Evolutionary conservation across 2,329 filamentous ascomycete species (phyloP).

Genomic region (Chaetomiaceae sp.): DNA sequence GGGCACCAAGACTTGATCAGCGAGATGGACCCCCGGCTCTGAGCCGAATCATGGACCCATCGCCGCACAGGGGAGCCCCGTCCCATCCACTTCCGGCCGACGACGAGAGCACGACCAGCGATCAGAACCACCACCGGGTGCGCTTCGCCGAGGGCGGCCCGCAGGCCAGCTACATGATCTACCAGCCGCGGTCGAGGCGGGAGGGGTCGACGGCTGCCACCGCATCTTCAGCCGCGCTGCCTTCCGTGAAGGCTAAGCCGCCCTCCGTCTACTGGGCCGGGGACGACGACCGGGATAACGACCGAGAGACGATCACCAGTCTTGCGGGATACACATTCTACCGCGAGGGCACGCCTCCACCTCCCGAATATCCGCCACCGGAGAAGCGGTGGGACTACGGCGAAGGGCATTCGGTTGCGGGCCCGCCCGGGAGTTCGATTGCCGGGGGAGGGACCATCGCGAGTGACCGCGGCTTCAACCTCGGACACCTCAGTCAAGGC

Average conservation of each 20-base stretch:
- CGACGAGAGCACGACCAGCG: not conserved
- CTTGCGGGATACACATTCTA: conserved; percentile 37
- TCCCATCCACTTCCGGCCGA: conserved; percentile 3
- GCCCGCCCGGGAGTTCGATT: no score
- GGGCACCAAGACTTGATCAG: not conserved
- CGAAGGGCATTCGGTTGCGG: no score
- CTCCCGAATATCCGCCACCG: conserved; percentile 20
- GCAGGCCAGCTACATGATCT: conserved; percentile 3
- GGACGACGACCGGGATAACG: conserved; percentile 5
- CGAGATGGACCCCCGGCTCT: conserved; percentile 22
- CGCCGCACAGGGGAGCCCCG: conserved; percentile 19
- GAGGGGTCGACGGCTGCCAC: not conserved
- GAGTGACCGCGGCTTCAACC: conserved; percentile 7
- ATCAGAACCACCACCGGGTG: conserved; percentile 12
- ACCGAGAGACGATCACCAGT: conserved; percentile 21
- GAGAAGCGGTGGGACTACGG: conserved; percentile 24
- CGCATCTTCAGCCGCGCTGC: conserved; percentile 7
- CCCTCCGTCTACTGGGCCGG: conserved; percentile 30
- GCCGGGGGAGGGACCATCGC: conserved; percentile 10
- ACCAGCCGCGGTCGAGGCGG: not conserved
- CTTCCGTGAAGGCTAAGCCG: conserved; percentile 19
- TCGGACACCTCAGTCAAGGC: not conserved
- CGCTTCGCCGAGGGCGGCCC: conserved; percentile 24
- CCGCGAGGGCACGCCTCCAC: conserved; percentile 38
- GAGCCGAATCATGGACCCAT: conserved; percentile 18